Percentiles rank a stretch among this genome's conserved stretches.
Evolutionary conservation across 2,329 filamentous ascomycete species (phyloP).

Genomic region (Hawksworthiomyces lignivorus): DNA sequence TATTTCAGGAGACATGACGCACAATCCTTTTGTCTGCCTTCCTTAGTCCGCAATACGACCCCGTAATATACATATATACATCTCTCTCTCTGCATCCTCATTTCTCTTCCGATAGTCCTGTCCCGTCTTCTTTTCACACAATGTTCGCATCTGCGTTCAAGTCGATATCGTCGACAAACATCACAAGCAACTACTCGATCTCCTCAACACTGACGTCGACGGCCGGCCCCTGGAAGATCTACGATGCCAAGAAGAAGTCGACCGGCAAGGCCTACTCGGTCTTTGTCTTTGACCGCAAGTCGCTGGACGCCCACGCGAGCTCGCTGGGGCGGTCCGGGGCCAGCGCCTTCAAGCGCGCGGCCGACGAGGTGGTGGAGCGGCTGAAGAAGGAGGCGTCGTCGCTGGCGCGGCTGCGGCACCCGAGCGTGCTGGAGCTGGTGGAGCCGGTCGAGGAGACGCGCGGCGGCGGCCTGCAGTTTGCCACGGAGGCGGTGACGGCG

Average conservation of each 20-base stretch:
- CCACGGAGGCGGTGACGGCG: constrained; percentile 82
- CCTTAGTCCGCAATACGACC: too few relatives aligned
- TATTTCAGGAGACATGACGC: constrained; percentile 7
- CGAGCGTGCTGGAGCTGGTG: constrained; percentile 82
- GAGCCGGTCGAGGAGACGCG: constrained; percentile 94
- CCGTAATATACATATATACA: background rate
- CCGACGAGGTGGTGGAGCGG: constrained; percentile 86
- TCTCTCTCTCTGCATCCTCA: background rate
- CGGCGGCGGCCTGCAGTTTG: constrained; percentile 88
- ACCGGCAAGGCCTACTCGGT: constrained; percentile 84
- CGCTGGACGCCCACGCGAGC: constrained; percentile 60
- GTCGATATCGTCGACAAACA: constrained; percentile 84
- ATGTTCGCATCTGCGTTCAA: constrained; percentile 96
- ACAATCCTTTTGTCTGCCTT: background rate
- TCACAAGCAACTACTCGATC: constrained; percentile 83
- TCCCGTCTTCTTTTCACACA: constrained; percentile 24
- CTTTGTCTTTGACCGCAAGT: constrained; percentile 90
- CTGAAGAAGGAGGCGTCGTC: constrained; percentile 87
- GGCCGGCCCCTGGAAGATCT: constrained; percentile 93
- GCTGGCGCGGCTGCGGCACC: constrained; percentile 80
- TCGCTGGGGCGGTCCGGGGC: constrained; percentile 56
- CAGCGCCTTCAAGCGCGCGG: constrained; percentile 65
- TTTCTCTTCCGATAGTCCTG: background rate
- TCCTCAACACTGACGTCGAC: constrained; percentile 67
- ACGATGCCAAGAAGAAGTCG: constrained; percentile 94